Base-by-base conservation (phyloP, 2,329 filamentous ascomycete genomes). In the Zymoseptoria crescenta region DNA sequence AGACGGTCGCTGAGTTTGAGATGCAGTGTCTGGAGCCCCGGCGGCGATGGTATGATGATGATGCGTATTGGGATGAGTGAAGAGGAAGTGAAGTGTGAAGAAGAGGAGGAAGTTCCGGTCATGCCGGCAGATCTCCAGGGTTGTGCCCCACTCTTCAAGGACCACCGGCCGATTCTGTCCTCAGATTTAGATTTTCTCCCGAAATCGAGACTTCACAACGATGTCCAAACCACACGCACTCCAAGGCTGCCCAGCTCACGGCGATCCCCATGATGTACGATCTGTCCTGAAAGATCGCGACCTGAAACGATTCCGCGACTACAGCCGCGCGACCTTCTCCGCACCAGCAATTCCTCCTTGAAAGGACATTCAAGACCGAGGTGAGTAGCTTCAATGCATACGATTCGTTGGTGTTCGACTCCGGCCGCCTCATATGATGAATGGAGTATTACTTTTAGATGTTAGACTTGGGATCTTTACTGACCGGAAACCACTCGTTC, bases 381-480 rank as follows among this genome's bases (percentile, higher is more conserved):
- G 51, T 52, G 51, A 52, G 51, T 52, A 45, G 35, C 35, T n/a
- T 45, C 35, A 7, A 24, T 13, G 3, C n/a, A 16, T 16, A 45
- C 35, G 16, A 7, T n/a, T 45, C 35, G 16, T n/a, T n/a, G 4
- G 35, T 16, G n/a, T 24, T 4, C 24, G 16, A 13, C 35, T 45
- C 13, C 16, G 35, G 13, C 8, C 51, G 13, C 24, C 24, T 29
- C 51, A 6, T n/a, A 52, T 28, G 51, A 52, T 52, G 51, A 52
- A 28, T 29, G n/a, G 51, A 52, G 51, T 52, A 56, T 56, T 45
- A 55, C 35, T 49, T 56, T 59, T 62, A 65, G 63, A 65, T 65
- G 63, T 65, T 65, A 65, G 63, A 65, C 63, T 65, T 60, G 54
- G 49, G 56, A 62, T 53, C 58, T 54, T 56, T 24, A 35, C 53